phyloP scores from a whole-genome alignment of 768 basidiomycete genomes.

The Suillus cothurnatus region DNA sequence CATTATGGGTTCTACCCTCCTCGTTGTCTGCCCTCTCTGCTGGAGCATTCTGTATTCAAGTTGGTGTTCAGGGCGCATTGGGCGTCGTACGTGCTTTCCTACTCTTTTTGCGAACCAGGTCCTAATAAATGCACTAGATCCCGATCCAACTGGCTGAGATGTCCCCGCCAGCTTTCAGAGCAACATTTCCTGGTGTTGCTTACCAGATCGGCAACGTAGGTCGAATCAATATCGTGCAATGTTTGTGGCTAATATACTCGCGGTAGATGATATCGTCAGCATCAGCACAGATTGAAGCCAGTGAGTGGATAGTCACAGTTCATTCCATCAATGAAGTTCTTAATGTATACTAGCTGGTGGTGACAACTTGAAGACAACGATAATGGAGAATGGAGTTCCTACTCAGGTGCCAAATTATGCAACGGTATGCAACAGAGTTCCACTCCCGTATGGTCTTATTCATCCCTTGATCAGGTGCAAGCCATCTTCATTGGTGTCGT shows the following conservation, averaged over 20 bases:
- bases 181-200: slow-evolving; percentile 83
- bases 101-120: not conserved
- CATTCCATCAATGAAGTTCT: not conserved
- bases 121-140: slow-evolving; percentile 35
- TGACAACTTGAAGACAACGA: slow-evolving; percentile 52
- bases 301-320: slow-evolving; percentile 34
- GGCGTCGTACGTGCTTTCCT: slow-evolving; percentile 62
- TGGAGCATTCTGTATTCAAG: slow-evolving; percentile 85
- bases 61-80: slow-evolving; percentile 91
- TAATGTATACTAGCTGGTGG: slow-evolving; percentile 54
- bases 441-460: slow-evolving; percentile 25
- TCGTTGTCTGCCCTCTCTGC: slow-evolving; percentile 71
- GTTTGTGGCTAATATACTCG: not conserved
- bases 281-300: slow-evolving; percentile 79
- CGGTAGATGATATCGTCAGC: slow-evolving; percentile 66
- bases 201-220: slow-evolving; percentile 78
- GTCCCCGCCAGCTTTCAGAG: slow-evolving; percentile 87
- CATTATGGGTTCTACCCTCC: slow-evolving; percentile 81
- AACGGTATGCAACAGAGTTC: slow-evolving; percentile 23
- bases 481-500: slow-evolving; percentile 88
- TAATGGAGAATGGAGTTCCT: slow-evolving; percentile 42
- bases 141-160: slow-evolving; percentile 84
- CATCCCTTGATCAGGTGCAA: slow-evolving; percentile 49
- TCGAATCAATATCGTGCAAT: not conserved
- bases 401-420: slow-evolving; percentile 65